Conservation (phyloP, 179 eudicot species). For the Nepenthes alata region DNA sequence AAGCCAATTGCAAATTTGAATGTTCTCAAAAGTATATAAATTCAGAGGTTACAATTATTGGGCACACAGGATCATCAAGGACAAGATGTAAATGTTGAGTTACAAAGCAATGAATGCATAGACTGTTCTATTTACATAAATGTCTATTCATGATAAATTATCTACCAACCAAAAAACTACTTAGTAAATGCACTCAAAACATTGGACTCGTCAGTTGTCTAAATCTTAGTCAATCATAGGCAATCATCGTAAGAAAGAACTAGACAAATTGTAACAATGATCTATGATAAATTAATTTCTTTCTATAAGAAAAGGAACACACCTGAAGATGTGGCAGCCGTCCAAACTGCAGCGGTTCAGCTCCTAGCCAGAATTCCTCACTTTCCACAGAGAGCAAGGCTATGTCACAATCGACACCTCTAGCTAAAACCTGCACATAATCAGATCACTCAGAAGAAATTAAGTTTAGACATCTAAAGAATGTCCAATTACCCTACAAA, state of each 20-base stretch:
- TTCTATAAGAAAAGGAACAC: conserved; percentile 1
- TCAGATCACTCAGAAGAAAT: conserved; percentile 12
- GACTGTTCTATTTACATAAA: no score
- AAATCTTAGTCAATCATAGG: background rate
- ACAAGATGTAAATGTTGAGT: no score
- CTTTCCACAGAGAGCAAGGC: conserved; percentile 90
- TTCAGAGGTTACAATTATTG: no score
- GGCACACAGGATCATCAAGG: no score
- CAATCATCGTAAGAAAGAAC: background rate
- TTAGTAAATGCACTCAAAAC: no score
- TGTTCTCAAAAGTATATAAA: no score
- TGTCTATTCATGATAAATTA: no score
- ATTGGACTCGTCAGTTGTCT: no score
- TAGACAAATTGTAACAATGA: background rate
- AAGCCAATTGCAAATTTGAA: no score
- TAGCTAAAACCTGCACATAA: conserved; percentile 68
- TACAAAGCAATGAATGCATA: no score
- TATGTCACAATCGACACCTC: conserved; percentile 87
- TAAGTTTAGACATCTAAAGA: conserved; percentile 9
- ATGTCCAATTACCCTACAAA: background rate
- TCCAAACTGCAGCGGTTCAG: conserved; percentile 71
- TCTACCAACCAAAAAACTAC: no score
- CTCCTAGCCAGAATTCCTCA: conserved; percentile 81
- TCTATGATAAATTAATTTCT: background rate
- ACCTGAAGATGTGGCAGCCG: conserved; percentile 89